These are phyloP conservation scores for Emergomyces orientalis DNA, from an alignment of 2,329 filamentous ascomycete species.

Conservation along the genomic window DNA sequence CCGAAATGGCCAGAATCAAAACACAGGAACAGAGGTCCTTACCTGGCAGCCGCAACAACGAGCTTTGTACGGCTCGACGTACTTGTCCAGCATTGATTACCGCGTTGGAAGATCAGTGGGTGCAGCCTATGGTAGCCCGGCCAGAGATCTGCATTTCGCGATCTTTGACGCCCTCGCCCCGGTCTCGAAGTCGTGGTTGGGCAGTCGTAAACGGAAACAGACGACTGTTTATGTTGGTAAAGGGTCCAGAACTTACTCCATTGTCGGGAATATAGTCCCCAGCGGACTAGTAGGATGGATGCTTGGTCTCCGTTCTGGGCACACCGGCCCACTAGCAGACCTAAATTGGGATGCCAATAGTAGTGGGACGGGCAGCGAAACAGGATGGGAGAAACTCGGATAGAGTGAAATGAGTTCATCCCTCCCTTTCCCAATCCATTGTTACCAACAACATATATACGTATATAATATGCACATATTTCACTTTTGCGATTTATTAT, in stretches of 20 bases:
- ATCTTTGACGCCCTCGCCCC: constrained; percentile 80
- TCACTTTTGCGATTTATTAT: constrained; percentile 15
- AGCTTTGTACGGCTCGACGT: constrained; percentile 38
- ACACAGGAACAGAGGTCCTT: constrained; percentile 45
- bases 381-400: constrained; percentile 27
- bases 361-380: constrained; percentile 27
- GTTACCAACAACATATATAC: neutral
- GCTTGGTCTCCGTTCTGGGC: constrained; percentile 60
- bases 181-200: constrained; percentile 31
- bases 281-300: constrained; percentile 78
- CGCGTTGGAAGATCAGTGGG: constrained; percentile 31
- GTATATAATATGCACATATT: neutral
- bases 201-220: constrained; percentile 27
- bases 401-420: neutral
- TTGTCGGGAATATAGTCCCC: constrained; percentile 75
- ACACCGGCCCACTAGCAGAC: constrained; percentile 12
- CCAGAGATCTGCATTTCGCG: constrained; percentile 72
- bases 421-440: neutral
- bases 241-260: constrained; percentile 72
- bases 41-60: constrained; percentile 52
- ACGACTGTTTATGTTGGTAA: constrained; percentile 70
- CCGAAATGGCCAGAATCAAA: constrained; percentile 35
- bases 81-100: constrained; percentile 37
- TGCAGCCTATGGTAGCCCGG: constrained; percentile 53
- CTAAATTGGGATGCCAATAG: constrained; percentile 18